Percentiles rank a stretch among this genome's conserved stretches.
These are phyloP conservation scores for Paramyrothecium sp. DNA, from an alignment of 2,329 filamentous ascomycete genomes.

Conservation along the genomic window DNA sequence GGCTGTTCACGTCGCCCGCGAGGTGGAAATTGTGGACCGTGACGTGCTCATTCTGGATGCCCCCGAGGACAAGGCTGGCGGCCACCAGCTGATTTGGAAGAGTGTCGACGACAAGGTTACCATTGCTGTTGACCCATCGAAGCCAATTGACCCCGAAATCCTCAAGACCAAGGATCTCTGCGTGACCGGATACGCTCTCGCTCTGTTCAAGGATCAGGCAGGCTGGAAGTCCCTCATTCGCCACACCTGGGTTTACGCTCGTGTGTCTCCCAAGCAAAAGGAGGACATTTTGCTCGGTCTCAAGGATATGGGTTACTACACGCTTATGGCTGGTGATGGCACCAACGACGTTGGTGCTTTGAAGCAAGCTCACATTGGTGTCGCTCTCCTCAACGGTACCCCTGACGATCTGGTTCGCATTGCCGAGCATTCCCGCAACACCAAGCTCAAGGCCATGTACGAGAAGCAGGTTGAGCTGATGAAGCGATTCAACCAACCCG, in stretches of 20 bases:
- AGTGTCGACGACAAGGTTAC: conserved; percentile 88
- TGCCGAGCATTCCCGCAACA: conserved; percentile 88
- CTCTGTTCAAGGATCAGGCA: conserved; percentile 79
- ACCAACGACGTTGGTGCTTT: conserved; percentile 97
- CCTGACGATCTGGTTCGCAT: conserved; percentile 89
- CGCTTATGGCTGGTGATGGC: conserved; percentile 96
- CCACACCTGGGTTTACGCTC: conserved; percentile 95
- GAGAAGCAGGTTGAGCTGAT: conserved; percentile 93
- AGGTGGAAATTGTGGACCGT: conserved; percentile 96
- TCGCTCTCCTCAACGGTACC: conserved; percentile 93
- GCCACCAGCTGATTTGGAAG: conserved; percentile 85
- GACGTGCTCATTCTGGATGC: conserved; percentile 94
- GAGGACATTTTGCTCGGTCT: conserved; percentile 96
- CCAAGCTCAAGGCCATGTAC: conserved; percentile 98
- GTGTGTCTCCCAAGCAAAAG: conserved; percentile 98
- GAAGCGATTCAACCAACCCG: conserved; percentile 90
- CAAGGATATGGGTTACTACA: conserved; percentile 96
- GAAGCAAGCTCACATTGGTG: conserved; percentile 97
- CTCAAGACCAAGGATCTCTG: conserved; percentile 87
- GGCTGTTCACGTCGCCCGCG: conserved; percentile 88
- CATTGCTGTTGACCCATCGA: conserved; percentile 80
- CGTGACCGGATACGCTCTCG: conserved; percentile 89
- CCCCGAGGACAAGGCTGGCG: conserved; percentile 82
- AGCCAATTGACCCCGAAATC: conserved; percentile 78
- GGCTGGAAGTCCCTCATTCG: conserved; percentile 77